Conservation (phyloP, 208 protist species). For the Leishmania mexicana region DNA sequence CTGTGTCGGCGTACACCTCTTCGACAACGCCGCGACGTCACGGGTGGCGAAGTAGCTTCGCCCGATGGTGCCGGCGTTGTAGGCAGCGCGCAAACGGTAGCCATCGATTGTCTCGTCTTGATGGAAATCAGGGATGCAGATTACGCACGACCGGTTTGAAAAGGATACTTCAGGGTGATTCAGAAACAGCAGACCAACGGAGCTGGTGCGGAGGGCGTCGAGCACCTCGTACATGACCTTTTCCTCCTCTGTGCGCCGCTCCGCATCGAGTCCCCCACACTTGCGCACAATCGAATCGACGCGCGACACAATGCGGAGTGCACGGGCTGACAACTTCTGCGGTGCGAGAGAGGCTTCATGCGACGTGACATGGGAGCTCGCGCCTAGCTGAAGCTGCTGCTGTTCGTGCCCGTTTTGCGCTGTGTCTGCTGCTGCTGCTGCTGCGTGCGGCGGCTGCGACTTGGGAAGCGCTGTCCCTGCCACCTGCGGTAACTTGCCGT, state of each 20-base stretch:
- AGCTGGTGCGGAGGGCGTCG: slow-evolving; percentile 44
- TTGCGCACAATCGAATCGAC: slow-evolving; percentile 54
- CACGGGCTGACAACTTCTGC: slow-evolving; percentile 31
- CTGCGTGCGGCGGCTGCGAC: not conserved
- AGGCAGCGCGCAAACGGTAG: slow-evolving; percentile 49
- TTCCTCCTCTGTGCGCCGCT: slow-evolving; percentile 35
- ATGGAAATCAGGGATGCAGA: slow-evolving; percentile 65
- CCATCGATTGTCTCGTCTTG: slow-evolving; percentile 57
- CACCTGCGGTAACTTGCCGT: not conserved
- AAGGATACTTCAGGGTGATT: slow-evolving; percentile 77
- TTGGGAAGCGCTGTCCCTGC: not conserved
- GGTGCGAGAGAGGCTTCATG: not conserved
- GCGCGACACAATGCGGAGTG: slow-evolving; percentile 32
- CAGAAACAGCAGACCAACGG: slow-evolving; percentile 59
- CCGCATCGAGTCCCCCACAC: slow-evolving; percentile 35
- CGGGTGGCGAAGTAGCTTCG: slow-evolving; percentile 62
- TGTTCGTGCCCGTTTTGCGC: not conserved
- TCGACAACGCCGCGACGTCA: slow-evolving; percentile 7
- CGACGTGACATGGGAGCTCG: not conserved
- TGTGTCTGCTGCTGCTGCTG: not conserved
- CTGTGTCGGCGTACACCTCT: slow-evolving; percentile 1
- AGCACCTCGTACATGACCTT: slow-evolving; percentile 54
- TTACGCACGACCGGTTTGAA: slow-evolving; percentile 74
- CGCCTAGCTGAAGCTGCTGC: slow-evolving; percentile 2
- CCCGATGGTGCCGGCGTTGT: slow-evolving; percentile 71